Percentiles rank a stretch among this genome's conserved stretches.
phyloP scores from a whole-genome alignment of 768 basidiomycete genomes.

The Leucocoprinus birnbaumii region DNA sequence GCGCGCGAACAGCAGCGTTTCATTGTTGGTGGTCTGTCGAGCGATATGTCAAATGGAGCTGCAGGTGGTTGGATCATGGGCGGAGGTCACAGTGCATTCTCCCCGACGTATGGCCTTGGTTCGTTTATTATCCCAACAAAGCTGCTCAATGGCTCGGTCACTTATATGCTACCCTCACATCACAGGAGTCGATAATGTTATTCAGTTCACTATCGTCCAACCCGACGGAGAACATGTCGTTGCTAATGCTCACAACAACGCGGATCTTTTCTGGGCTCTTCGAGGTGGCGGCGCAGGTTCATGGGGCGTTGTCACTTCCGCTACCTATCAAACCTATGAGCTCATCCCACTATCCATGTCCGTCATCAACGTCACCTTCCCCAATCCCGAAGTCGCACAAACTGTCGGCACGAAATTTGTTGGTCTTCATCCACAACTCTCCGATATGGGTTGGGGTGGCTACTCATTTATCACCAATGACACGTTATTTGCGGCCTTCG shows the following conservation, averaged over 20 bases:
- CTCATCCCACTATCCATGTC: constrained; percentile 27
- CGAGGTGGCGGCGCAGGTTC: constrained; percentile 31
- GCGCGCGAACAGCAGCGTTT: constrained; percentile 25
- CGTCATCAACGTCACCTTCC: constrained; percentile 25
- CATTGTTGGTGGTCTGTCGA: constrained; percentile 35
- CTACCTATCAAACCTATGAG: constrained; percentile 21
- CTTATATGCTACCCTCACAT: too few relatives aligned
- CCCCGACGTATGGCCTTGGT: constrained; percentile 36
- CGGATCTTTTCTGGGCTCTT: constrained; percentile 46
- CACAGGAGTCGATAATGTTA: constrained; percentile 37
- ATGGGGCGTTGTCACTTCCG: constrained; percentile 20
- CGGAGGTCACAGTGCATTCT: constrained; percentile 33
- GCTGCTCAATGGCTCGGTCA: too few relatives aligned
- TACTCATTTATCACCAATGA: constrained; percentile 22
- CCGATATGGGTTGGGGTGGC: constrained; percentile 45
- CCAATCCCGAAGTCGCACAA: constrained; percentile 16
- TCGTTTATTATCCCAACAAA: neutral
- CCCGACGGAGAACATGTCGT: constrained; percentile 31
- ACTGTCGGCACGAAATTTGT: constrained; percentile 32
- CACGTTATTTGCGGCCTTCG: constrained; percentile 18
- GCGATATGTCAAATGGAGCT: constrained; percentile 35
- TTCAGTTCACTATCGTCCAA: constrained; percentile 38
- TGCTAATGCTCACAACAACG: constrained; percentile 33
- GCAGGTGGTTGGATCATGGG: constrained; percentile 41
- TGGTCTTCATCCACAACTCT: constrained; percentile 29